Percentiles rank a stretch among this genome's conserved stretches.
Evolutionary conservation across 257 asterid genomes (phyloP).

Genomic region (Primulina eburnea): DNA sequence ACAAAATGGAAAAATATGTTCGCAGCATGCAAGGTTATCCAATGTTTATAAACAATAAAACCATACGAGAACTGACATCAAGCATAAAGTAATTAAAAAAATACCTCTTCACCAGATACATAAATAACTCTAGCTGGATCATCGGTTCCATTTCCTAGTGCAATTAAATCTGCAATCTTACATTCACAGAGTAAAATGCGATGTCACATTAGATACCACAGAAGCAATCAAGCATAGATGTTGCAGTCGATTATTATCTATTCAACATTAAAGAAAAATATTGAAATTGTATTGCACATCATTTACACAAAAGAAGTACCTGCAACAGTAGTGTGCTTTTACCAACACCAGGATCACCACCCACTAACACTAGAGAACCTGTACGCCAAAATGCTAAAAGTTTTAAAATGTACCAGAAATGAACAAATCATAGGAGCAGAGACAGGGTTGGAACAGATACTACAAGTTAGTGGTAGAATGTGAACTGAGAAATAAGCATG

Average conservation of each 20-base stretch:
- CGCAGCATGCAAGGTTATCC: slow-evolving; percentile 8
- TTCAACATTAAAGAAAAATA: slow-evolving; percentile 1
- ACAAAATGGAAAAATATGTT: slow-evolving; percentile 7
- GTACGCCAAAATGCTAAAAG: slow-evolving; percentile 15
- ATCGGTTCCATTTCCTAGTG: slow-evolving; percentile 50
- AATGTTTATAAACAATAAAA: slow-evolving; percentile 16
- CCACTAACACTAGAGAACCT: slow-evolving; percentile 92
- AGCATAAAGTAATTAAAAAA: slow-evolving; percentile 12
- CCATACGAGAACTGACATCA: slow-evolving; percentile 18
- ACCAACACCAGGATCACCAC: slow-evolving; percentile 99
- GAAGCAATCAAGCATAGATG: background rate
- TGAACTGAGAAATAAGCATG: slow-evolving; percentile 13
- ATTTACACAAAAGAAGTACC: slow-evolving; percentile 40
- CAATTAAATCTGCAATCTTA: slow-evolving; percentile 82
- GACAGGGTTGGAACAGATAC: background rate
- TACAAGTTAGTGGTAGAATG: slow-evolving; percentile 1
- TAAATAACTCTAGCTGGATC: slow-evolving; percentile 69
- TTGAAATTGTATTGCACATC: slow-evolving; percentile 13
- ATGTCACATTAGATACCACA: slow-evolving; percentile 19
- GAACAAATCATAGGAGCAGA: background rate
- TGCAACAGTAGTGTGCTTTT: slow-evolving; percentile 90
- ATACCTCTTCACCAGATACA: slow-evolving; percentile 98
- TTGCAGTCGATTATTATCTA: background rate
- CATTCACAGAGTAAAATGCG: slow-evolving; percentile 25
- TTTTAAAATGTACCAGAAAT: slow-evolving; percentile 11